phyloP scores from a whole-genome alignment of 2,329 filamentous ascomycete species.

The Amauroascus niger region DNA sequence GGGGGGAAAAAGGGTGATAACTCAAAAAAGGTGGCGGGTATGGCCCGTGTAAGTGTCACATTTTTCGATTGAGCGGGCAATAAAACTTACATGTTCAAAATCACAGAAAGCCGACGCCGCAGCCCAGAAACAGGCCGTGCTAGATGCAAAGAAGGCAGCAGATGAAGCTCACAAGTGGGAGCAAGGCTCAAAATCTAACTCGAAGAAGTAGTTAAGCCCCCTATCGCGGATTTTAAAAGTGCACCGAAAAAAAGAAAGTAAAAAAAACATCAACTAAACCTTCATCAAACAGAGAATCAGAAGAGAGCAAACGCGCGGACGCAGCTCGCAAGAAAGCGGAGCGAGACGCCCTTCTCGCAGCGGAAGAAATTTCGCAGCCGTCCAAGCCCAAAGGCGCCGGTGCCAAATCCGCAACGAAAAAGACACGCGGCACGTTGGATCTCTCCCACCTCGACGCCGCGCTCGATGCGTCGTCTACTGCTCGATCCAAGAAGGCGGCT shows the following conservation, averaged over 20 bases:
- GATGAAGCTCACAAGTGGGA: constrained; percentile 69
- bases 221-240: background rate
- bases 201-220: constrained; percentile 76
- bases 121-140: constrained; percentile 64
- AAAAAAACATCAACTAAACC: no score
- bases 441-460: constrained; percentile 62
- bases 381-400: constrained; percentile 49
- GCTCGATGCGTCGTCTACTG: constrained; percentile 21
- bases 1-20: constrained; percentile 68
- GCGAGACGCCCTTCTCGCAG: constrained; percentile 68
- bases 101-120: constrained; percentile 77
- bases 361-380: constrained; percentile 64
- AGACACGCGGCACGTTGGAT: constrained; percentile 57
- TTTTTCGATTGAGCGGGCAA: background rate
- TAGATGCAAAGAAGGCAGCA: constrained; percentile 55
- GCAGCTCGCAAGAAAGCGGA: constrained; percentile 84
- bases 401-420: constrained; percentile 42
- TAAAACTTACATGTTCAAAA: background rate
- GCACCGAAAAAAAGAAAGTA: no score
- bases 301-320: constrained; percentile 74
- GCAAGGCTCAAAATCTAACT: constrained; percentile 72
- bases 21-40: constrained; percentile 79
- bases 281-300: constrained; percentile 57
- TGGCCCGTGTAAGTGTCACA: constrained; percentile 49
- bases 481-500: constrained; percentile 40